These are phyloP conservation scores for Panellus pusillus DNA, from an alignment of 768 basidiomycete genomes.

Conservation along the genomic window DNA sequence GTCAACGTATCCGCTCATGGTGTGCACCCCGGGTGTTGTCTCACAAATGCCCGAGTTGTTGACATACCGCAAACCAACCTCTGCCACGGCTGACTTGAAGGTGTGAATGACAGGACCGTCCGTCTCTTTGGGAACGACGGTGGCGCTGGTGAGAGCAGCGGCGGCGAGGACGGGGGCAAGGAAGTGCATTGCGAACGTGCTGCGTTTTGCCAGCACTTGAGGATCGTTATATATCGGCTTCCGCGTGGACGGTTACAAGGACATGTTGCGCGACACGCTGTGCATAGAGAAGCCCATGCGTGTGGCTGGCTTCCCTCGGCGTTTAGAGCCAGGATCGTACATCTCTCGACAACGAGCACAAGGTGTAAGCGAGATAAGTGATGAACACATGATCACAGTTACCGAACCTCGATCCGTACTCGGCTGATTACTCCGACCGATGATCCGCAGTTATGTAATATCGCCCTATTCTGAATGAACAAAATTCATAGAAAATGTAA, in stretches of 20 bases:
- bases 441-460: too few species aligned
- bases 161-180: slow-evolving; percentile 4
- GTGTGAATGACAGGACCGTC: slow-evolving; percentile 6
- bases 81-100: slow-evolving; percentile 1
- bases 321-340: too few species aligned
- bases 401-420: too few species aligned
- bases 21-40: slow-evolving; percentile 47
- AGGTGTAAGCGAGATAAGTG: too few species aligned
- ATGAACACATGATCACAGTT: too few species aligned
- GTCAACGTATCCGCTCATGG: slow-evolving; percentile 51
- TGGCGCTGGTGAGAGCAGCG: slow-evolving; percentile 5
- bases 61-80: slow-evolving; percentile 27
- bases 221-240: not conserved
- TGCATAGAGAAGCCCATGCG: too few species aligned
- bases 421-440: too few species aligned
- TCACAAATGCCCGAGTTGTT: slow-evolving; percentile 53
- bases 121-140: not conserved
- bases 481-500: not conserved
- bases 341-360: too few species aligned
- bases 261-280: too few species aligned
- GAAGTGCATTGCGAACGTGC: slow-evolving; percentile 4
- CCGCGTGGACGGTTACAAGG: not conserved
- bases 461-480: not conserved
- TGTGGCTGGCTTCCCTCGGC: too few species aligned
- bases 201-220: not conserved